Conservation (phyloP, 768 basidiomycete species). For the Termitomyces titanicus region DNA sequence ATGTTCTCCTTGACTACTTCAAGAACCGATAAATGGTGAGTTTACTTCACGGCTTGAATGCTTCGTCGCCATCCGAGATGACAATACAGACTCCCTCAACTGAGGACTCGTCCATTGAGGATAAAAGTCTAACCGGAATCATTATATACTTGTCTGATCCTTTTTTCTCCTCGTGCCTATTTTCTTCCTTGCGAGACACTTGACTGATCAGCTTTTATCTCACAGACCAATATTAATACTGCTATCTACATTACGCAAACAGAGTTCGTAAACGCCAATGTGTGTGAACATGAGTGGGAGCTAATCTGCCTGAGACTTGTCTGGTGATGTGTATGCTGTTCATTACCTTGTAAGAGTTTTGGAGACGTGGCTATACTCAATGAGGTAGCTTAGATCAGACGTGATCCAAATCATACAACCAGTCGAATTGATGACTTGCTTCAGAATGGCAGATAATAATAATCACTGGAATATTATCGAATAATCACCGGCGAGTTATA, state of each 20-base stretch:
- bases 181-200: background rate
- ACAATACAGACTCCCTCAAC: slow-evolving; percentile 93
- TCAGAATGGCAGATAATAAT: too few species aligned
- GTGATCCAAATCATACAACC: too few species aligned
- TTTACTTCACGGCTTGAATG: slow-evolving; percentile 18
- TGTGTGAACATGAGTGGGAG: background rate
- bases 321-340: too few species aligned
- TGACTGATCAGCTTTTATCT: background rate
- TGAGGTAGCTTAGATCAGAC: too few species aligned
- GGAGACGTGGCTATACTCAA: too few species aligned
- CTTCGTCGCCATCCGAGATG: slow-evolving; percentile 43
- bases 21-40: slow-evolving; percentile 73
- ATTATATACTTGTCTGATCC: slow-evolving; percentile 72
- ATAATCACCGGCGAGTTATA: too few species aligned
- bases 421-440: too few species aligned
- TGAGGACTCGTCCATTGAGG: slow-evolving; percentile 68
- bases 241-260: background rate
- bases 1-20: slow-evolving; percentile 95
- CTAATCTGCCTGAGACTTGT: background rate
- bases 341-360: too few species aligned
- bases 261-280: background rate
- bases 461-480: too few species aligned
- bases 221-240: background rate
- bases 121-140: slow-evolving; percentile 86
- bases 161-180: background rate